phyloP scores from a whole-genome alignment of 202 grass and related monocot species.

The Panicum virgatum region DNA sequence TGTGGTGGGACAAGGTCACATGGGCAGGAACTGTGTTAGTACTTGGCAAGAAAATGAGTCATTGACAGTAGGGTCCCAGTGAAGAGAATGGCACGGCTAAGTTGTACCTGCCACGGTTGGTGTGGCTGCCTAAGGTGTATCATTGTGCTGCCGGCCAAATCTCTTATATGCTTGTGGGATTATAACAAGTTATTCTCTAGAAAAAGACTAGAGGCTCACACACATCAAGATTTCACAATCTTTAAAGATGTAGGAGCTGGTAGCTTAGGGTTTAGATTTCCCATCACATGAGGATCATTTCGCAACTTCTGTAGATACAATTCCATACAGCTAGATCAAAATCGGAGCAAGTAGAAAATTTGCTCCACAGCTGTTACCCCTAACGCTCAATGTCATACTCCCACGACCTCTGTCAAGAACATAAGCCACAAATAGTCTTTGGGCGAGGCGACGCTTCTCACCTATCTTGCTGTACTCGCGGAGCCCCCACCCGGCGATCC shows the following conservation, averaged over 20 bases:
- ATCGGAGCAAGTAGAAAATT: neutral
- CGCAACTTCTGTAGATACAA: too few species aligned
- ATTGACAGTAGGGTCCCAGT: neutral
- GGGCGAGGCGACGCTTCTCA: conserved; percentile 44
- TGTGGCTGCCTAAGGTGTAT: neutral
- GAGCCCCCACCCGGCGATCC: conserved; percentile 82
- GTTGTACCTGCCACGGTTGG: neutral
- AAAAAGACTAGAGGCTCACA: neutral
- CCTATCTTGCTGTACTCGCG: conserved; percentile 88
- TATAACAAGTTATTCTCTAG: neutral
- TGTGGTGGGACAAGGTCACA: too few species aligned
- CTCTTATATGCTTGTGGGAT: neutral
- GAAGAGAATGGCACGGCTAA: neutral
- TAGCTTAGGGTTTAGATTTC: conserved; percentile 6
- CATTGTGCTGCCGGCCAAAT: neutral
- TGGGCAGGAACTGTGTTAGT: neutral
- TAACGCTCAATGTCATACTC: conserved; percentile 2
- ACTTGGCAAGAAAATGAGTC: neutral
- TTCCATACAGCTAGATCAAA: neutral
- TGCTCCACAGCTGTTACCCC: neutral
- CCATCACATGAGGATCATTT: neutral
- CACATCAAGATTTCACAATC: neutral
- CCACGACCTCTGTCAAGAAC: neutral
- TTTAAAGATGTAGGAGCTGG: neutral
- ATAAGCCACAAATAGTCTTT: neutral